Base-by-base conservation (phyloP, 371 early-diverging fungal genomes). In the Ordospora colligata region DNA sequence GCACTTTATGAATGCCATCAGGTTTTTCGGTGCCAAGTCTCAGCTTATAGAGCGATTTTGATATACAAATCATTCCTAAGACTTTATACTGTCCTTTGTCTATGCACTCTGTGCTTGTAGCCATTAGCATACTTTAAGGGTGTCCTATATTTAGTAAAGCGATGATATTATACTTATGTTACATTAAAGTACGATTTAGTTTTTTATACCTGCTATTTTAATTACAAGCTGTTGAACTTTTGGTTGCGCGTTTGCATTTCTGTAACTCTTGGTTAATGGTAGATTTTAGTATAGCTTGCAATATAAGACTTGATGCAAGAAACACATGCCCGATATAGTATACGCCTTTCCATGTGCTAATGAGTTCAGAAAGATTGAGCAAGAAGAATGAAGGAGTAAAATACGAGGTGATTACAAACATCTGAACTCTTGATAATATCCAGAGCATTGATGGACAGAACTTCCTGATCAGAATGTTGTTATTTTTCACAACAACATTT, bases 311-410 rank as follows among this genome's bases (percentile, higher is more conserved):
- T 6, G 25, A 37, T 10, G n/a, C 27, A 58, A 58, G 2, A 32
- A 58, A 23, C 19, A 78, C 17, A 43, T 77, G 81, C 5, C 81
- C 81, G 43, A 65, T 70, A 45, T 69, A 81, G 22, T 73, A 73
- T 32, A 81, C 67, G 44, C 58, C 58, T 47, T 67, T 73, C 81
- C 81, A 81, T 12, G 74, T 67, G 21, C 9, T 11, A 1, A 67
- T 45, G 14, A 66, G 32, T 22, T 81, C 68, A 21, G 44, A 32
- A 23, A 78, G 42, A 46, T 69, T 53, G 19, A 78, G 51, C 8
- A 81, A 25, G 65, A 74, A 77, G 54, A 81, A 81, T n/a, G 81
- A 78, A 3, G 75, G 4, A 4, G 78, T 74, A 46, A 78, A 77
- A 44, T 77, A 81, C 62, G 69, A 50, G 4, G 78, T 49, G 63